A percentile compares a stretch with the other conserved stretches of the same genome.
Conservation (phyloP, 1,139 yeast species). For the Komagataea norvegica region DNA sequence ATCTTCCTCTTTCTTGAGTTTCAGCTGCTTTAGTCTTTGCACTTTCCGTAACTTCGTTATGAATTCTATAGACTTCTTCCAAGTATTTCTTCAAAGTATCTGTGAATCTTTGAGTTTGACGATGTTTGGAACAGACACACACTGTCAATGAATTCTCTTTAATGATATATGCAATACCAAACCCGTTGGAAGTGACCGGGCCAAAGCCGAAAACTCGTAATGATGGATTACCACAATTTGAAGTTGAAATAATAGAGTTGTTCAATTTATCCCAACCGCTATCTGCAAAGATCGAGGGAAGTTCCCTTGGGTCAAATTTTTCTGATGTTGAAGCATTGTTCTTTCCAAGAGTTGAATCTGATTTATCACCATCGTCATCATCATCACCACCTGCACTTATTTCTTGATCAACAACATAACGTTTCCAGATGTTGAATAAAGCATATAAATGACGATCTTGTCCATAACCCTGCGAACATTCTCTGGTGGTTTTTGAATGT, state of each 20-base stretch:
- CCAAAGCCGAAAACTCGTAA: conserved; percentile 88
- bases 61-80: conserved; percentile 56
- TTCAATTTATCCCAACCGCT: conserved; percentile 71
- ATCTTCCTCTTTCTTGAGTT: conserved; percentile 25
- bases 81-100: conserved; percentile 69
- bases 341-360: conserved; percentile 32
- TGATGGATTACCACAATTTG: conserved; percentile 83
- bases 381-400: conserved; percentile 13
- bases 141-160: conserved; percentile 80
- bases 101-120: conserved; percentile 81
- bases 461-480: conserved; percentile 73
- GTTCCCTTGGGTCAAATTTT: conserved; percentile 27
- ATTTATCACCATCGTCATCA: conserved; percentile 25
- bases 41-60: conserved; percentile 34
- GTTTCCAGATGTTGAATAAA: conserved; percentile 81
- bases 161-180: conserved; percentile 87
- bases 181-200: conserved; percentile 85
- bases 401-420: conserved; percentile 50
- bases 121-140: conserved; percentile 85
- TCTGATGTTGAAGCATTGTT: conserved; percentile 15
- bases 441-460: conserved; percentile 91
- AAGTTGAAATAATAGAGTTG: conserved; percentile 58
- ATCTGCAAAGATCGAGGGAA: conserved; percentile 72
- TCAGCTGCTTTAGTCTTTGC: conserved; percentile 15
- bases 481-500: conserved; percentile 65